phyloP scores from a whole-genome alignment of 1,139 yeast genomes.

The Candida dubliniensis region DNA sequence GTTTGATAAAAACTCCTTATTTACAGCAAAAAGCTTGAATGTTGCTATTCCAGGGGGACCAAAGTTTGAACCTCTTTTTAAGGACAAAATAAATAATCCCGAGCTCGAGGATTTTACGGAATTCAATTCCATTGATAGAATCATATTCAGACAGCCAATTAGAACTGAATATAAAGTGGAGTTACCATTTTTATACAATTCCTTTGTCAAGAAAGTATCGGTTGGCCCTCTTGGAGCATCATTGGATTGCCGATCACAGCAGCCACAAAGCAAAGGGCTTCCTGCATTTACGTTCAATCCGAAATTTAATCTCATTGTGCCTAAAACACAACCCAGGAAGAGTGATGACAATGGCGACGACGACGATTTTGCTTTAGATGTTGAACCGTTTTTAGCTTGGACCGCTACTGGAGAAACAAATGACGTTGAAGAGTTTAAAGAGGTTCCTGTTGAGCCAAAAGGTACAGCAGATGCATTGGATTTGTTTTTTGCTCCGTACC shows the following conservation, averaged over 20 bases:
- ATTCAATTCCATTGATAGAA: constrained; percentile 83
- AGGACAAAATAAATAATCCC: constrained; percentile 55
- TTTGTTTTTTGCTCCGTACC: constrained; percentile 79
- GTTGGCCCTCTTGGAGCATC: constrained; percentile 65
- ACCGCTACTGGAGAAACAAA: constrained; percentile 27
- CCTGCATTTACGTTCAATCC: constrained; percentile 60
- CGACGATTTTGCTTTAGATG: constrained; percentile 34
- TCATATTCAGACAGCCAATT: constrained; percentile 74
- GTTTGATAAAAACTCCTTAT: constrained; percentile 75
- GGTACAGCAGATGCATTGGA: constrained; percentile 60
- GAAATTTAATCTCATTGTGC: constrained; percentile 55
- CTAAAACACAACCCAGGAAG: constrained; percentile 19
- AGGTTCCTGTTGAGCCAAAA: constrained; percentile 28
- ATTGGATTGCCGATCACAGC: constrained; percentile 40
- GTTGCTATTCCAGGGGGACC: constrained; percentile 95
- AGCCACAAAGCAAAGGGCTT: constrained; percentile 38
- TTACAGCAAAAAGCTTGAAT: constrained; percentile 88
- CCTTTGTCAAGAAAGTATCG: constrained; percentile 66
- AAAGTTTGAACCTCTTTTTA: constrained; percentile 85
- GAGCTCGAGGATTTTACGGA: constrained; percentile 81
- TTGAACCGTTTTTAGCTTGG: constrained; percentile 42
- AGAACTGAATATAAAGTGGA: constrained; percentile 86
- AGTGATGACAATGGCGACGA: constrained; percentile 14
- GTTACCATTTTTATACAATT: constrained; percentile 81
- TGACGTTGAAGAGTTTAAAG: constrained; percentile 20